phyloP scores from a whole-genome alignment of 192 early-diverging fungal species.

The Obelidium mucronatum region DNA sequence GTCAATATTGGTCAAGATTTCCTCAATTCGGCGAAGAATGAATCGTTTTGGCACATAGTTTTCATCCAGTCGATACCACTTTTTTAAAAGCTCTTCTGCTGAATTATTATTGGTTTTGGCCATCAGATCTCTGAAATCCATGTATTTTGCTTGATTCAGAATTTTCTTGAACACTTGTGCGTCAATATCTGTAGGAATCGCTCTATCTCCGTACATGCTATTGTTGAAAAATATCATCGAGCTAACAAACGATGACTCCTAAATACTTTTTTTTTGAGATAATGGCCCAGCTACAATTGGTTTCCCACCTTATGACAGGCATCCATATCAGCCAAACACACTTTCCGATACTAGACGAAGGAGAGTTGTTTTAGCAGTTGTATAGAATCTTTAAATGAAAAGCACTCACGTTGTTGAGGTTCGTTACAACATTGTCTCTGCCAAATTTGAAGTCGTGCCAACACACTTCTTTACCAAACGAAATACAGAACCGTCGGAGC shows the following conservation, averaged over 20 bases:
- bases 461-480: not conserved
- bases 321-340: not conserved
- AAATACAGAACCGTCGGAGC: slow-evolving; percentile 3
- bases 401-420: slow-evolving; percentile 5
- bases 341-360: slow-evolving; percentile 1
- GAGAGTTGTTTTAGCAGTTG: not conserved
- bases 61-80: slow-evolving; percentile 26
- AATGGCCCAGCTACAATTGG: not conserved
- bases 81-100: slow-evolving; percentile 8
- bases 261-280: not conserved
- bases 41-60: slow-evolving; percentile 1
- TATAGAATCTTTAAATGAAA: too few relatives aligned
- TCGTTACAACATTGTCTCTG: not conserved
- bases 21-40: not conserved
- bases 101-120: not conserved
- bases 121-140: slow-evolving; percentile 15
- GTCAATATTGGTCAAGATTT: slow-evolving; percentile 7
- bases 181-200: slow-evolving; percentile 20
- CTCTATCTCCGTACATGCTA: slow-evolving; percentile 5
- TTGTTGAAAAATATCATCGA: slow-evolving; percentile 31
- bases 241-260: slow-evolving; percentile 22
- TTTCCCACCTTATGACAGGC: slow-evolving; percentile 5
- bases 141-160: slow-evolving; percentile 11
- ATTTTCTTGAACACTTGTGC: slow-evolving; percentile 11
- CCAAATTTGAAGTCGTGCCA: slow-evolving; percentile 18